Evolutionary conservation across 139 green algal species (phyloP).

Genomic region (Ulvella scutata): DNA sequence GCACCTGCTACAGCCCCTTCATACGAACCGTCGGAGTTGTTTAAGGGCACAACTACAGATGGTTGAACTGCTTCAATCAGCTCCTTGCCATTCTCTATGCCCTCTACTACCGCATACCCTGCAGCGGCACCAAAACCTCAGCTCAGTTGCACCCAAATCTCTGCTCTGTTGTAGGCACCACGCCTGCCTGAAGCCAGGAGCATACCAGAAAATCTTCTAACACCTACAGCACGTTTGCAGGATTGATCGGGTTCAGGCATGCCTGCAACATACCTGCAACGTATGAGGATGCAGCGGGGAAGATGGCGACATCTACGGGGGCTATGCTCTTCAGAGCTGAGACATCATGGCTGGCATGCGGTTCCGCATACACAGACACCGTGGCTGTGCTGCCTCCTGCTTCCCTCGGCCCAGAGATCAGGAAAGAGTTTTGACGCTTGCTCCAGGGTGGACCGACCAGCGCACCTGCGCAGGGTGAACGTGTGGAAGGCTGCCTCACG

Average conservation of each 20-base stretch:
- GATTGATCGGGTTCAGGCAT: too few species aligned
- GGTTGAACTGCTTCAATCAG: neutral
- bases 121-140: too few species aligned
- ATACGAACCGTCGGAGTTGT: neutral
- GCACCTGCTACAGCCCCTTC: neutral
- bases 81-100: neutral
- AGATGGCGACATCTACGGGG: neutral
- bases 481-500: neutral
- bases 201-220: too few species aligned
- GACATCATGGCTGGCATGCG: neutral
- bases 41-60: neutral
- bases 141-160: too few species aligned
- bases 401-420: too few species aligned
- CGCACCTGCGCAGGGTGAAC: constrained; percentile 18
- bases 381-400: too few species aligned
- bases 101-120: neutral
- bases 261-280: too few species aligned
- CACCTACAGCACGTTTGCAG: too few species aligned
- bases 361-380: neutral
- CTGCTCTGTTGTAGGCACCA: too few species aligned
- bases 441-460: constrained; percentile 68
- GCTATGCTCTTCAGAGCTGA: neutral
- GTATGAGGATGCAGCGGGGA: neutral
- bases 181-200: too few species aligned
- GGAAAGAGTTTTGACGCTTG: constrained; percentile 49